Base-by-base conservation (phyloP, 139 green algal genomes). In the Volvox africanus region DNA sequence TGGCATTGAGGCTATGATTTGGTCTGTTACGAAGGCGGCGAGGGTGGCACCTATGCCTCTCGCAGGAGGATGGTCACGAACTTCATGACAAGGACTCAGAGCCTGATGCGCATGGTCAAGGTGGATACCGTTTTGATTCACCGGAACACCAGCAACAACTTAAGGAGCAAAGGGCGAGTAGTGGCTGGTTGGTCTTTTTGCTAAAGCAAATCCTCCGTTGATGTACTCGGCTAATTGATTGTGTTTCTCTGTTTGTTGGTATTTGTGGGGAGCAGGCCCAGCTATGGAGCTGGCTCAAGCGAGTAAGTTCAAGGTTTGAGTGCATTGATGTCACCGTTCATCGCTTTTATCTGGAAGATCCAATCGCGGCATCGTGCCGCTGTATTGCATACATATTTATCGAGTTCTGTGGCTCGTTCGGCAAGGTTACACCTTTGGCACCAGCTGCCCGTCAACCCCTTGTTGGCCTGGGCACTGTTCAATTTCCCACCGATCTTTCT, bases 61-160 rank as follows among this genome's bases (percentile, higher is more conserved):
- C 28, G 36, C 17, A 55, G 50, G 79, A 86, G 80, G 80, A 86
- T 44, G 50, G 68, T 6, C 80, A 86, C 26, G 80, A 86, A 12
- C 24, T 86, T 19, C 80, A 86, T 28, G 50, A 73, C 24, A 86
- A 86, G 28, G 50, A 86, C 12, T 44, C 80, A 2, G 86, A 90
- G 50, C 86, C 86, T 0, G 86, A 90, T 55, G 9, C 30, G 3
- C 44, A 75, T n/a, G 71, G 71, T 5, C 84, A 89, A 69, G 86
- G 86, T 14, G 86, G 86, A 24, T 94, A 85, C 73, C 82, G 71
- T 2, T 95, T 94, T 30, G 88, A 94, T 36, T 84, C 89, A 14
- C 61, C 82, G 0, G 92, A 93, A 32, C 87, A 94, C 55, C 92
- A 92, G 77, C 85, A 88, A n/a, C 76, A 94, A 35, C 80, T 95